phyloP scores from a whole-genome alignment of 1,284 basidiomycete species.

The Ustilago xerochloae region DNA sequence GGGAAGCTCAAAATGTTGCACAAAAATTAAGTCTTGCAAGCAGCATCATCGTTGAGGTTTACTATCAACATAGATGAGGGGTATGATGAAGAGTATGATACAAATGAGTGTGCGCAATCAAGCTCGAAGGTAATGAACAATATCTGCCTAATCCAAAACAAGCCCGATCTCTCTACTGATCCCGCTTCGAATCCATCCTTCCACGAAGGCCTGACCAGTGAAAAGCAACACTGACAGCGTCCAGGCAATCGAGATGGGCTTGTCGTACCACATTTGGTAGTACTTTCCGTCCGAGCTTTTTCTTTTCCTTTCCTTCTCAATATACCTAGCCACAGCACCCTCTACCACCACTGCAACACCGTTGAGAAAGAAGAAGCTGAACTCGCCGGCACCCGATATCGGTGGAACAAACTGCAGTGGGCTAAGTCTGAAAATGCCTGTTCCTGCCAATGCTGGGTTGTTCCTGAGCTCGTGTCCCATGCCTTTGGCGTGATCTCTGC shows the following conservation, averaged over 20 bases:
- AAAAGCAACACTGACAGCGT: constrained; percentile 43
- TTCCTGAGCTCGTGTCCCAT: constrained; percentile 40
- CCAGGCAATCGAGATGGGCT: constrained; percentile 34
- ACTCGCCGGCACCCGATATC: constrained; percentile 49
- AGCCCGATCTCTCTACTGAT: constrained; percentile 39
- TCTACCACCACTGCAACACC: constrained; percentile 53
- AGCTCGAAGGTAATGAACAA: neutral
- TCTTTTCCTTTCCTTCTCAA: constrained; percentile 23
- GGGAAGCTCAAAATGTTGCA: neutral
- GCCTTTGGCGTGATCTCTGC: constrained; percentile 27
- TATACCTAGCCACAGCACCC: constrained; percentile 28
- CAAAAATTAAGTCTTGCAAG: constrained; percentile 6
- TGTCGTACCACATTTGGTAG: constrained; percentile 45
- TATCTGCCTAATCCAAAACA: constrained; percentile 10
- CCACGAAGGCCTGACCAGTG: constrained; percentile 53
- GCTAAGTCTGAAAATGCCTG: constrained; percentile 13
- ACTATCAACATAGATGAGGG: too few species aligned
- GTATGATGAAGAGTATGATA: too few species aligned
- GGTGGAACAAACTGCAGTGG: constrained; percentile 45
- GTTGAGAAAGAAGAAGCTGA: constrained; percentile 54
- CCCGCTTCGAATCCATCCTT: constrained; percentile 52
- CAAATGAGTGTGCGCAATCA: too few species aligned
- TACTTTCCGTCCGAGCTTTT: constrained; percentile 13
- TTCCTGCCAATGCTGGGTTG: neutral
- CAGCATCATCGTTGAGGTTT: too few species aligned